Evolutionary conservation across 139 green algal species (phyloP).

Genomic region (Spirogloea muscicola): DNA sequence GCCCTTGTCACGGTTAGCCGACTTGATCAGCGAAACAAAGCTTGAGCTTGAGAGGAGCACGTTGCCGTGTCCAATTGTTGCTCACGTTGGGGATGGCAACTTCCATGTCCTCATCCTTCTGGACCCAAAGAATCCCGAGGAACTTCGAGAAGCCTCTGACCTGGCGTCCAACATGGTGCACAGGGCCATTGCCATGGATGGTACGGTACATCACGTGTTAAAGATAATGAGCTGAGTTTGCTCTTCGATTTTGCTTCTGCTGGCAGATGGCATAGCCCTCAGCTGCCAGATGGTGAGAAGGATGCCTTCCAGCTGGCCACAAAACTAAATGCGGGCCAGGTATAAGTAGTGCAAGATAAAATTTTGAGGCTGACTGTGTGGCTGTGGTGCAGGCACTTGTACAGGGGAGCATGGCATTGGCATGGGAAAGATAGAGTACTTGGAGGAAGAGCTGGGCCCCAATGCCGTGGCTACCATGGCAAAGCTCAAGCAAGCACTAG

Average conservation of each 20-base stretch:
- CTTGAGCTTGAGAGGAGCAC: constrained; percentile 14
- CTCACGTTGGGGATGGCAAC: constrained; percentile 47
- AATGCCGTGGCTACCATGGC: constrained; percentile 27
- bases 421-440: constrained; percentile 47
- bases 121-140: constrained; percentile 35
- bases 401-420: constrained; percentile 50
- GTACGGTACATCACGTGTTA: too few relatives aligned
- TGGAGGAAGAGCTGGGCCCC: constrained; percentile 25
- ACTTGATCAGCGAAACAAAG: constrained; percentile 40
- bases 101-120: constrained; percentile 50
- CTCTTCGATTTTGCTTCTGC: too few relatives aligned
- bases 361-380: too few relatives aligned
- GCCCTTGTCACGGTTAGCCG: constrained; percentile 34
- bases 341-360: too few relatives aligned
- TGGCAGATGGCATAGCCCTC: too few relatives aligned
- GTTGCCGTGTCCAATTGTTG: constrained; percentile 42
- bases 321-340: too few relatives aligned
- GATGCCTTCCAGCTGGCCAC: too few relatives aligned
- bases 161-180: constrained; percentile 25
- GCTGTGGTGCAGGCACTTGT: constrained; percentile 40
- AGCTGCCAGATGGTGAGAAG: too few relatives aligned
- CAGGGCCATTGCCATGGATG: constrained; percentile 47
- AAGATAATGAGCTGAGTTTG: too few relatives aligned
- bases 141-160: constrained; percentile 29
- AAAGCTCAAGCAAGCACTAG: constrained; percentile 33